A percentile compares a stretch with the other conserved stretches of the same genome.
phyloP scores from a whole-genome alignment of 2,329 filamentous ascomycete species.

The Chrysoporthe deuterocubensis region DNA sequence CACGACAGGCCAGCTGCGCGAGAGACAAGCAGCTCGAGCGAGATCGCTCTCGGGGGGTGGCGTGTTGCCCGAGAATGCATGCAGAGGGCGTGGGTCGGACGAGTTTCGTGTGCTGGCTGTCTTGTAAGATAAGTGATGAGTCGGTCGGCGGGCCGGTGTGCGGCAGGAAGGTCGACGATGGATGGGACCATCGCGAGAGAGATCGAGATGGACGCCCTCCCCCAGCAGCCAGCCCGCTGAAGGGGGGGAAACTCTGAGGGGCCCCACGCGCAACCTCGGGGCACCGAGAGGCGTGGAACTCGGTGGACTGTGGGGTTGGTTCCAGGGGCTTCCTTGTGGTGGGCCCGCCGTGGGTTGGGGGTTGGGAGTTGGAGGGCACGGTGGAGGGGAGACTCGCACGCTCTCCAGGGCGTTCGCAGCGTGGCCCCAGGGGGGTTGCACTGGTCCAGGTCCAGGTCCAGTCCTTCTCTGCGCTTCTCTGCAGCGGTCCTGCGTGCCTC shows the following conservation, averaged over 20 bases:
- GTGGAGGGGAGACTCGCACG: too few species aligned
- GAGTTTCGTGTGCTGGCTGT: neutral
- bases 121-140: neutral
- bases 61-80: neutral
- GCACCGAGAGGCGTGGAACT: neutral
- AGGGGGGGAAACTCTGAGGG: too few species aligned
- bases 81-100: neutral
- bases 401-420: neutral
- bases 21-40: too few species aligned
- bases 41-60: too few species aligned
- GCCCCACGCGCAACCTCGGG: too few species aligned
- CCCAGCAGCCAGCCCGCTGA: neutral
- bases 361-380: neutral
- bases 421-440: too few species aligned
- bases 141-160: neutral
- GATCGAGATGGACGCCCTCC: neutral
- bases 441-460: neutral
- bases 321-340: constrained; percentile 9
- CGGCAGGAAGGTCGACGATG: neutral
- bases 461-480: constrained; percentile 13
- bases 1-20: neutral
- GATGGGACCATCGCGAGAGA: neutral
- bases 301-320: neutral
- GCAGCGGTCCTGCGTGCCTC: constrained; percentile 1
- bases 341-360: neutral